These are phyloP conservation scores for Podospora sp. DNA, from an alignment of 495 filamentous ascomycete genomes.

Conservation along the genomic window DNA sequence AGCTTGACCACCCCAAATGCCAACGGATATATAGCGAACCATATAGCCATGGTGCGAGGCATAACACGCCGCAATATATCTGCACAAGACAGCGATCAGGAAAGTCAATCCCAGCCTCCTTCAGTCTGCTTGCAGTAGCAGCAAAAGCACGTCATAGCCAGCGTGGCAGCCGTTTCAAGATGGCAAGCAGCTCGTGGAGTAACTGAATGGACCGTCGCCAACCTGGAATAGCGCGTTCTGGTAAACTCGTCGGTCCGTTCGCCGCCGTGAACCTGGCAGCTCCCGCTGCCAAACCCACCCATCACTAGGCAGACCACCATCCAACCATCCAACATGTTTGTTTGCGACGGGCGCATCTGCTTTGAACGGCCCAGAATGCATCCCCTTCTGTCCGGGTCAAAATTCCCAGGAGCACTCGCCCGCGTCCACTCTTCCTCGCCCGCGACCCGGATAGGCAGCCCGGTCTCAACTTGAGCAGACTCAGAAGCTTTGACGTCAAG, in stretches of 20 bases:
- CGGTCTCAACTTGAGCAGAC: not conserved
- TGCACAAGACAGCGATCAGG: slow-evolving; percentile 7
- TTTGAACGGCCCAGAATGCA: not conserved
- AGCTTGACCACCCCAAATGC: slow-evolving; percentile 22
- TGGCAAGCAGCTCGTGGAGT: not conserved
- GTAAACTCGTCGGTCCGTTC: not conserved
- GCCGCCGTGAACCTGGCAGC: not conserved
- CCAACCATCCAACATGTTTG: not conserved
- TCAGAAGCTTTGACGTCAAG: not conserved
- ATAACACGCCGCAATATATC: slow-evolving; percentile 28
- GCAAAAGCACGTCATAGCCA: slow-evolving; percentile 5
- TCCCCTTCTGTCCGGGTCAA: not conserved
- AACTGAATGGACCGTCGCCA: not conserved
- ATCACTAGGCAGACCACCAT: not conserved
- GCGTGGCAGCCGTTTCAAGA: not conserved
- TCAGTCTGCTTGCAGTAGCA: not conserved
- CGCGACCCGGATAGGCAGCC: not conserved
- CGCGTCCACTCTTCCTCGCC: not conserved
- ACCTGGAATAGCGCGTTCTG: not conserved
- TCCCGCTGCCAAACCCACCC: not conserved
- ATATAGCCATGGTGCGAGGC: slow-evolving; percentile 22
- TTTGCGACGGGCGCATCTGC: not conserved
- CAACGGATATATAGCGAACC: slow-evolving; percentile 25
- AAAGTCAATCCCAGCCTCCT: not conserved
- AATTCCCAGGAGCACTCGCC: not conserved